A percentile compares a stretch with the other conserved stretches of the same genome.
phyloP scores from a whole-genome alignment of 352 stramenopile genomes.

The Stramenopiles sp. region DNA sequence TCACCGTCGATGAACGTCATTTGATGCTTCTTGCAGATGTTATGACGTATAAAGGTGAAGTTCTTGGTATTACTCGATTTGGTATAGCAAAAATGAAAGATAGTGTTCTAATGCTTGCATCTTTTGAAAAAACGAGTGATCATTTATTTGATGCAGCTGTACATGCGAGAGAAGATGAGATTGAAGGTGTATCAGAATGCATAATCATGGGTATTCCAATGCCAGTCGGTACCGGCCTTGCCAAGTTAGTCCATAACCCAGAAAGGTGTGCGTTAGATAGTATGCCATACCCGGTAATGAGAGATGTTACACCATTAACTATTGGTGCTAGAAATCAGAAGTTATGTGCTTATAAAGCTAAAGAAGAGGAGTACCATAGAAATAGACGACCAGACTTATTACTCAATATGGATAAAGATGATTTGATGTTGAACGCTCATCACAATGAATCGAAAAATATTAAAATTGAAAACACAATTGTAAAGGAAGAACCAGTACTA shows the following conservation, averaged over 20 bases:
- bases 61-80: slow-evolving; percentile 66
- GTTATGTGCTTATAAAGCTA: no score
- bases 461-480: no score
- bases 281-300: no score
- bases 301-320: no score
- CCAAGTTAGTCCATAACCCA: slow-evolving; percentile 7
- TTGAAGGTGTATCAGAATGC: slow-evolving; percentile 86
- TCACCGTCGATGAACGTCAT: slow-evolving; percentile 91
- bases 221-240: slow-evolving; percentile 58
- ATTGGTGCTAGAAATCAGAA: no score
- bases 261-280: no score
- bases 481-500: no score
- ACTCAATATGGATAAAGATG: no score
- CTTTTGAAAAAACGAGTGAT: slow-evolving; percentile 96
- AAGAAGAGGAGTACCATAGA: no score
- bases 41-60: slow-evolving; percentile 79
- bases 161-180: slow-evolving; percentile 77
- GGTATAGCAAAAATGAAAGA: slow-evolving; percentile 99
- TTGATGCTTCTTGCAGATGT: slow-evolving; percentile 93
- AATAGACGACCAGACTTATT: no score
- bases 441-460: no score
- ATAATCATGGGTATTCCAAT: slow-evolving; percentile 99
- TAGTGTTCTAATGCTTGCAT: slow-evolving; percentile 92
- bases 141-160: slow-evolving; percentile 97
- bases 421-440: no score